phyloP scores from a whole-genome alignment of 1,284 basidiomycete species.

The Amylostereum chailletii region DNA sequence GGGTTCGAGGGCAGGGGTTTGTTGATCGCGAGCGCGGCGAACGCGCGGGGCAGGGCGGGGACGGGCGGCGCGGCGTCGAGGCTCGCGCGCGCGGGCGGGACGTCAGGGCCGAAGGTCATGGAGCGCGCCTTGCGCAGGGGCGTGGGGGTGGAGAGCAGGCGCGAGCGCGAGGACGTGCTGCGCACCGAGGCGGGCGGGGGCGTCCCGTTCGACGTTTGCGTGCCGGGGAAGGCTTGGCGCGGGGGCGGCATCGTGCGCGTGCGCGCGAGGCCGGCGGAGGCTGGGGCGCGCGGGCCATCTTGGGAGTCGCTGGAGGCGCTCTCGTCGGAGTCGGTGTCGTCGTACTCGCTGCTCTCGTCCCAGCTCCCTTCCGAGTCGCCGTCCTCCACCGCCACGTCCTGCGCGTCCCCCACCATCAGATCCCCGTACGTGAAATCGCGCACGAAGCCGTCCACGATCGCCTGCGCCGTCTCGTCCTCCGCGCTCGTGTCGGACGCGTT shows the following conservation, averaged over 20 bases:
- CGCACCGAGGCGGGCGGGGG: no score
- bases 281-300: background rate
- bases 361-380: conserved; percentile 39
- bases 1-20: conserved; percentile 2
- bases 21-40: conserved; percentile 4
- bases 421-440: conserved; percentile 76
- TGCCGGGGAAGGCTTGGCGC: background rate
- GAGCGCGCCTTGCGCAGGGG: conserved; percentile 13
- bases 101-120: conserved; percentile 5
- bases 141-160: conserved; percentile 7
- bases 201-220: no score
- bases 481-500: conserved; percentile 46
- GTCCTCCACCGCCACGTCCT: conserved; percentile 75
- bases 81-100: conserved; percentile 3
- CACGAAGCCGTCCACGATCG: conserved; percentile 72
- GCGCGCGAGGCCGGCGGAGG: background rate
- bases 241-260: background rate
- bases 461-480: conserved; percentile 73
- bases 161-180: conserved; percentile 2
- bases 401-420: conserved; percentile 66
- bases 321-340: conserved; percentile 19
- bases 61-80: conserved; percentile 9
- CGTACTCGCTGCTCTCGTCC: conserved; percentile 18
- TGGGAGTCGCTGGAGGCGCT: conserved; percentile 1
- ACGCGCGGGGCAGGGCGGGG: conserved; percentile 8